Conservation (phyloP, 352 stramenopile genomes). For the Phytopythium helicoides region DNA sequence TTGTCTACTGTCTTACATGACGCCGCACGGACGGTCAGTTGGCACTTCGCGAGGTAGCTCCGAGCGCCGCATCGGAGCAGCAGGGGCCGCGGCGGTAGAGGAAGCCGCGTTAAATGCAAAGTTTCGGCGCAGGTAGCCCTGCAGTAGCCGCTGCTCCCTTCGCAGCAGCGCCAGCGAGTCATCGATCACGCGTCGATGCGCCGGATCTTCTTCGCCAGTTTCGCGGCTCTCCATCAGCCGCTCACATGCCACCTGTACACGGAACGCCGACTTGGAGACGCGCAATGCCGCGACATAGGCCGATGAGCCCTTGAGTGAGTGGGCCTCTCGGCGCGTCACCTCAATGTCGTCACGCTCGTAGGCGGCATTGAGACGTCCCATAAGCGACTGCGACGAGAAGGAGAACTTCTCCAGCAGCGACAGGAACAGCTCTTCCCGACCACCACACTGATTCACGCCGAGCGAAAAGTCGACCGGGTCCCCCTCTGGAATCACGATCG, state of each 20-base stretch:
- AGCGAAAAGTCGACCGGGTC: constrained; percentile 79
- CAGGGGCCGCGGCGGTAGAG: too few species aligned
- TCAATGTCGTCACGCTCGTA: constrained; percentile 43
- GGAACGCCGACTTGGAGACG: constrained; percentile 80
- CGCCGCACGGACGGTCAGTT: too few species aligned
- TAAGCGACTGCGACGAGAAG: constrained; percentile 44
- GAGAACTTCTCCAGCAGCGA: constrained; percentile 79
- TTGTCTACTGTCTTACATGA: too few species aligned
- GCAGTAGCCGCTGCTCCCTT: constrained; percentile 64
- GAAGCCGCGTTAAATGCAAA: constrained; percentile 57
- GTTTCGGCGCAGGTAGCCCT: constrained; percentile 77
- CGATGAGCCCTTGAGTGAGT: constrained; percentile 81
- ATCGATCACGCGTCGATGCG: constrained; percentile 25
- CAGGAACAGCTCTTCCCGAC: constrained; percentile 73
- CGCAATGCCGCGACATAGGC: constrained; percentile 75
- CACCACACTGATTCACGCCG: constrained; percentile 76
- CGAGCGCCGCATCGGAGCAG: too few species aligned
- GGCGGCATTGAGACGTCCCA: constrained; percentile 49
- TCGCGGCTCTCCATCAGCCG: constrained; percentile 37
- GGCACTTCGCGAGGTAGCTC: too few species aligned
- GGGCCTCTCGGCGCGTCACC: constrained; percentile 57
- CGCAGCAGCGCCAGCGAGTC: constrained; percentile 39
- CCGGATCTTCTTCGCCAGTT: constrained; percentile 9
- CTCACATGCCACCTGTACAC: constrained; percentile 76
- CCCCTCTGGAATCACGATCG: constrained; percentile 67